Evolutionary conservation across 2,329 filamentous ascomycete genomes (phyloP), one percentile per base, ranked within the genome.

Genomic region (Lasiodiplodia sp.): DNA sequence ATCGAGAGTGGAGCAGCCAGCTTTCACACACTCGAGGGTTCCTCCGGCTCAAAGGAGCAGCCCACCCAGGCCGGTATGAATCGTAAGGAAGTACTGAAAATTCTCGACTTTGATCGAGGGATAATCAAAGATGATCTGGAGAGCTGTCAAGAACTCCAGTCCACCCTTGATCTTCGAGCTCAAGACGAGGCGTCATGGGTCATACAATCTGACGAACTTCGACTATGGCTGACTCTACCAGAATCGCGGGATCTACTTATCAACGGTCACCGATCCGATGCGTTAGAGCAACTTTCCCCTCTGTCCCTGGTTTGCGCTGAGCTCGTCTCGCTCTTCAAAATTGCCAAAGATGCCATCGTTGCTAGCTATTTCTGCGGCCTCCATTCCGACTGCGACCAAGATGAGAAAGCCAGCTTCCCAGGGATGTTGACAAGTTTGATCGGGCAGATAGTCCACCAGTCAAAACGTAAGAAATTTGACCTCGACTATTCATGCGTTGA

Each of bases 291-390:
- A 10, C 49, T 70, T 6, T 69, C 70, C 2, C 53, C 70, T 8
- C 68, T 71, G 37, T 67, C 70, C 2, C 21, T 70, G 4, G 34
- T 69, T 12, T 71, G 69, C 47, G 66, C 70, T 11, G 52, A 62
- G 18, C 55, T 71, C 12, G 44, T 68, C 8, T 63, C 64, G 8
- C 62, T 67, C 38, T 57, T 68, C 18, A 23, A 21, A 21, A 58
- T 40, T 4, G 12, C 53, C 18, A 18, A 38, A 28, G 47, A 44
- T 21, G 40, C 67, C 2, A 62, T 57, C 18, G 53, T 28, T 14
- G 56, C 66, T 3, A 62, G 34, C 16, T 66, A 66, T 60, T 71
- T 69, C 51, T 70, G 67, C 31, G 69, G 69, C 10, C 56, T 70
- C 11, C 69, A 70, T 28, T 25, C 53, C 6, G 52, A 37, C n/a